phyloP scores from a whole-genome alignment of 2,329 filamentous ascomycete genomes.

The Fusarium nygamai region DNA sequence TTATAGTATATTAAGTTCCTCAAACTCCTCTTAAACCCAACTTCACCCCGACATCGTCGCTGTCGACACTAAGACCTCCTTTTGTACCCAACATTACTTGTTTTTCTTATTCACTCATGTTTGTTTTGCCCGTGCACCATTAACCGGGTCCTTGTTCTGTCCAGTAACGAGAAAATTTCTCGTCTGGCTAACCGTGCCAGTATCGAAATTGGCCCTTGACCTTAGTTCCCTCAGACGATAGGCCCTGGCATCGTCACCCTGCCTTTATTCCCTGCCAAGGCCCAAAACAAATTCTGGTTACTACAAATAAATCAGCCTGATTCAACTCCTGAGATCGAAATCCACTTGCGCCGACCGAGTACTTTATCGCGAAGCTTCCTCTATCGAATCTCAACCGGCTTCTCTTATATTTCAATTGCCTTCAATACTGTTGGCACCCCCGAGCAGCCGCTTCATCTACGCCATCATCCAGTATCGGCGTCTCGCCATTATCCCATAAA shows the following conservation, averaged over 20 bases:
- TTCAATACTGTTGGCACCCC: conserved; percentile 1
- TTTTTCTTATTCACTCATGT: not conserved
- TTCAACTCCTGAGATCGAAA: conserved; percentile 22
- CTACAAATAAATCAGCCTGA: conserved; percentile 29
- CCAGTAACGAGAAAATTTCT: conserved; percentile 23
- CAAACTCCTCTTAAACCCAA: conserved; percentile 37
- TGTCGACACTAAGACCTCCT: conserved; percentile 26
- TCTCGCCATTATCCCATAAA: conserved; percentile 46
- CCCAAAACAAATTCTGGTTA: conserved; percentile 28
- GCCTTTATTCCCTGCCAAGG: conserved; percentile 30
- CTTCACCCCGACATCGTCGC: conserved; percentile 28
- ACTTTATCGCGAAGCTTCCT: conserved; percentile 6
- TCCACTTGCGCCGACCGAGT: conserved; percentile 6
- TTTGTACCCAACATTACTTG: conserved; percentile 1
- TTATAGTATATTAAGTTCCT: conserved; percentile 23
- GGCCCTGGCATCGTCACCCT: conserved; percentile 27
- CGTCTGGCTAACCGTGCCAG: conserved; percentile 22
- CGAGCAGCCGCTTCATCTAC: conserved; percentile 10
- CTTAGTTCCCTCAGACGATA: conserved; percentile 29
- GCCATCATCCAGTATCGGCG: conserved; percentile 29
- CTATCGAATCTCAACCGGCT: conserved; percentile 3
- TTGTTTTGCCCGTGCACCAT: not conserved
- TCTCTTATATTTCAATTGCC: not conserved
- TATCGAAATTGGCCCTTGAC: conserved; percentile 34
- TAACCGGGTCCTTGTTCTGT: conserved; percentile 12